A percentile compares a stretch with the other conserved stretches of the same genome.
phyloP scores from a whole-genome alignment of 2,329 filamentous ascomycete species.

The Venturia oleaginea region DNA sequence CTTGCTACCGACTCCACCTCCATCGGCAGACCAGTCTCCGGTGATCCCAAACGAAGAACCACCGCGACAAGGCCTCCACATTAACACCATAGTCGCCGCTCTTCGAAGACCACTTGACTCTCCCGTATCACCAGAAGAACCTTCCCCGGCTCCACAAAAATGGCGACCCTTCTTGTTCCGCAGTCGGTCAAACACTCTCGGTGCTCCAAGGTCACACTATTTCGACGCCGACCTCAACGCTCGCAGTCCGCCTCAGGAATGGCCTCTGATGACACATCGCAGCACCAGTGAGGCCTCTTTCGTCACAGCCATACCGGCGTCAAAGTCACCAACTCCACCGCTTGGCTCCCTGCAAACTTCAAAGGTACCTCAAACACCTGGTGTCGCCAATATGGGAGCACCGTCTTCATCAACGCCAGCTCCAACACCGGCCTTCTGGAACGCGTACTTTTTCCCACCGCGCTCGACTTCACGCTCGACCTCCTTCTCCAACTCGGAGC shows the following conservation, averaged over 20 bases:
- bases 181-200: not conserved
- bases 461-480: not conserved
- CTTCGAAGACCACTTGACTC: constrained; percentile 3
- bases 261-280: not conserved
- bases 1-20: constrained; percentile 4
- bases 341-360: not conserved
- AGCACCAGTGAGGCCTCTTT: constrained; percentile 3
- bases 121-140: not conserved
- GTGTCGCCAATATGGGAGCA: not conserved
- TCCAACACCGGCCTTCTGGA: not conserved
- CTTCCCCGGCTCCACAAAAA: constrained; percentile 1
- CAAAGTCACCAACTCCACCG: not conserved
- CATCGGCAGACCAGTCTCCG: constrained; percentile 4
- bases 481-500: not conserved
- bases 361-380: not conserved
- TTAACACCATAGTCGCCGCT: constrained; percentile 10
- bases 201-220: not conserved
- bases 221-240: not conserved
- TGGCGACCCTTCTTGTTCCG: not conserved
- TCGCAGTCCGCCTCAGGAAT: not conserved
- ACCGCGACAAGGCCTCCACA: not conserved
- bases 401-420: not conserved
- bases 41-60: not conserved
- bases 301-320: not conserved
- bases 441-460: not conserved